phyloP scores from a whole-genome alignment of 106 monocot genomes.

The Phalaenopsis equestris region DNA sequence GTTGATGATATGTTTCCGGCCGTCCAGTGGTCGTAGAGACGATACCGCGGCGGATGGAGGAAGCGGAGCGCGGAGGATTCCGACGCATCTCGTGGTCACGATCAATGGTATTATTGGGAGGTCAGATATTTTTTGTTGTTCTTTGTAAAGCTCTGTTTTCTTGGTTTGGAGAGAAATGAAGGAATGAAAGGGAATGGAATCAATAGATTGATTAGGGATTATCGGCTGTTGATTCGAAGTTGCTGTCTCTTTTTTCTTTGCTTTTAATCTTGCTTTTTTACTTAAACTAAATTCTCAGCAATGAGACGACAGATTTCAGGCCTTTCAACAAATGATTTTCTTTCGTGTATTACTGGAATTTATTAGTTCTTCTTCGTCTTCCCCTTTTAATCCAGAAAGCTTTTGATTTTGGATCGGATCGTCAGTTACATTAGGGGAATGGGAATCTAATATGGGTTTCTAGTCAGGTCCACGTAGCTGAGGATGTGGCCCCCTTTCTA shows the following conservation, averaged over 20 bases:
- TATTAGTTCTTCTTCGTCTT: background rate
- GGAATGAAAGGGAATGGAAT: background rate
- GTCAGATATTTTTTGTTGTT: slow-evolving; percentile 12
- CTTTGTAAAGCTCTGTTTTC: background rate
- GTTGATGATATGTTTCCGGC: background rate
- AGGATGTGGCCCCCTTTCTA: background rate
- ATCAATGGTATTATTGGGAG: slow-evolving; percentile 82
- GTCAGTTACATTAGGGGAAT: background rate
- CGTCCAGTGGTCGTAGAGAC: slow-evolving; percentile 3
- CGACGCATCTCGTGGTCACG: slow-evolving; percentile 78
- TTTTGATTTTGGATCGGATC: background rate
- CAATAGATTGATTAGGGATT: background rate
- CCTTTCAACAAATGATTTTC: background rate
- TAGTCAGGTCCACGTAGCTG: background rate
- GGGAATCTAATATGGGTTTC: background rate
- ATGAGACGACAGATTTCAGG: background rate
- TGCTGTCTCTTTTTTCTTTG: no score
- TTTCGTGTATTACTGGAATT: background rate
- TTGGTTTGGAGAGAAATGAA: background rate
- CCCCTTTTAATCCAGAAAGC: background rate
- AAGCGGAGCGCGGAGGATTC: slow-evolving; percentile 16
- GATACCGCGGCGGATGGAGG: slow-evolving; percentile 9
- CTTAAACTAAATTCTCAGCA: background rate
- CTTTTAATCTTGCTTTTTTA: no score
- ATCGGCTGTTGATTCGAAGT: no score